Conservation (phyloP, 768 basidiomycete genomes). For the Hortiboletus campestris region DNA sequence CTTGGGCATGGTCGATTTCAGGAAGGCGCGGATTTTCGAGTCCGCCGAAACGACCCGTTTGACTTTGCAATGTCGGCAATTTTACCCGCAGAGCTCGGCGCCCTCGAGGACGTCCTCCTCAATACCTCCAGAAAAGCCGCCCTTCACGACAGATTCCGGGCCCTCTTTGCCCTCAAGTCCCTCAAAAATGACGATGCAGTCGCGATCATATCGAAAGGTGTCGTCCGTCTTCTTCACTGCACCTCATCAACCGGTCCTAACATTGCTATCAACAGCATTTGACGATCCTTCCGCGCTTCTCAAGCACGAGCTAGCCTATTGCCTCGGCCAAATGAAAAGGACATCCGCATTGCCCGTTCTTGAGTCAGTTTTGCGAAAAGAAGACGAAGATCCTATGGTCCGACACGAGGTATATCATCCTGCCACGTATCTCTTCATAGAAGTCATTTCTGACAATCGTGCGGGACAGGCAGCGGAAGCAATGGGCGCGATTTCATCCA, state of each 20-base stretch:
- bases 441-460: slow-evolving; percentile 11
- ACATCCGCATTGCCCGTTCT: slow-evolving; percentile 73
- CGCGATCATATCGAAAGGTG: slow-evolving; percentile 82
- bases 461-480: slow-evolving; percentile 88
- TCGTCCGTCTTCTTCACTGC: slow-evolving; percentile 9
- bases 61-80: slow-evolving; percentile 33
- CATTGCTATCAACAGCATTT: slow-evolving; percentile 55
- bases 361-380: slow-evolving; percentile 69
- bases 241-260: neutral
- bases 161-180: slow-evolving; percentile 89
- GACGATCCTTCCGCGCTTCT: slow-evolving; percentile 83
- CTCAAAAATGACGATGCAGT: slow-evolving; percentile 78
- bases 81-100: slow-evolving; percentile 53
- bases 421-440: neutral
- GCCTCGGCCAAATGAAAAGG: slow-evolving; percentile 87
- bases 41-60: slow-evolving; percentile 38
- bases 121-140: slow-evolving; percentile 70
- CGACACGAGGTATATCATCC: slow-evolving; percentile 76
- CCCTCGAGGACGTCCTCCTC: slow-evolving; percentile 75
- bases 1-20: slow-evolving; percentile 62
- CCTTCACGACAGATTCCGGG: slow-evolving; percentile 84
- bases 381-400: slow-evolving; percentile 88
- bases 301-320: slow-evolving; percentile 97
- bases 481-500: slow-evolving; percentile 86
- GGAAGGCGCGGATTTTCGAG: slow-evolving; percentile 39